phyloP scores from a whole-genome alignment of 768 basidiomycete genomes.

The Mrakia gelida region DNA sequence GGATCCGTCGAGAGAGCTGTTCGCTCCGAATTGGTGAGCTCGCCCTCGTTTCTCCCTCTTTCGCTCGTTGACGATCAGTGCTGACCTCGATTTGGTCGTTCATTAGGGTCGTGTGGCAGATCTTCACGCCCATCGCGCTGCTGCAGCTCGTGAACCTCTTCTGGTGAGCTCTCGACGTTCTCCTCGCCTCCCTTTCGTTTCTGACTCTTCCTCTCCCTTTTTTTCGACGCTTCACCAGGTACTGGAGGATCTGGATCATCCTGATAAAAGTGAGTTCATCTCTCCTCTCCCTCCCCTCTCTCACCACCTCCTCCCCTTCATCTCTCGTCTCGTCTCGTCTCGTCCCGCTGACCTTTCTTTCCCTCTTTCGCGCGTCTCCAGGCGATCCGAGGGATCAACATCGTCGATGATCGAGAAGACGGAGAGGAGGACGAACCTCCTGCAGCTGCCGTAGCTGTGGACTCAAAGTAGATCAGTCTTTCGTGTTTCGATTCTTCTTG shows the following conservation, averaged over 20 bases:
- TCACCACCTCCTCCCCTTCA: too few species aligned
- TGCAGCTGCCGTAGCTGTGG: background rate
- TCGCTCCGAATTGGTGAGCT: slow-evolving; percentile 63
- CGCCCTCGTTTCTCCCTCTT: background rate
- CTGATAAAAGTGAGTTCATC: background rate
- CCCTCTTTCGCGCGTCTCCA: background rate
- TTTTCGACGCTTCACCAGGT: background rate
- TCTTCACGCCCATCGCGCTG: slow-evolving; percentile 63
- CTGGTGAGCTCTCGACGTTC: slow-evolving; percentile 71
- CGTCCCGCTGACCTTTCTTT: background rate
- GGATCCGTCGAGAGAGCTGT: slow-evolving; percentile 38
- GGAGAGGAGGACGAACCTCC: background rate
- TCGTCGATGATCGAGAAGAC: background rate
- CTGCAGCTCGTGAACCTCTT: slow-evolving; percentile 83
- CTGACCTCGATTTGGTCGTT: background rate
- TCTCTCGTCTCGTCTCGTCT: background rate
- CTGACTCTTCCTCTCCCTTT: background rate
- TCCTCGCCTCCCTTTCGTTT: background rate
- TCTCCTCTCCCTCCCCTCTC: background rate
- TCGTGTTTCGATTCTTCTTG: too few species aligned
- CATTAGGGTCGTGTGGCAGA: slow-evolving; percentile 48
- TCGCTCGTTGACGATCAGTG: background rate
- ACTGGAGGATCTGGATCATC: slow-evolving; percentile 14
- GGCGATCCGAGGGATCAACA: slow-evolving; percentile 5
- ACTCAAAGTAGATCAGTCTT: background rate